Evolutionary conservation across 2,329 filamentous ascomycete species (phyloP).

Genomic region (Alternaria dauci): DNA sequence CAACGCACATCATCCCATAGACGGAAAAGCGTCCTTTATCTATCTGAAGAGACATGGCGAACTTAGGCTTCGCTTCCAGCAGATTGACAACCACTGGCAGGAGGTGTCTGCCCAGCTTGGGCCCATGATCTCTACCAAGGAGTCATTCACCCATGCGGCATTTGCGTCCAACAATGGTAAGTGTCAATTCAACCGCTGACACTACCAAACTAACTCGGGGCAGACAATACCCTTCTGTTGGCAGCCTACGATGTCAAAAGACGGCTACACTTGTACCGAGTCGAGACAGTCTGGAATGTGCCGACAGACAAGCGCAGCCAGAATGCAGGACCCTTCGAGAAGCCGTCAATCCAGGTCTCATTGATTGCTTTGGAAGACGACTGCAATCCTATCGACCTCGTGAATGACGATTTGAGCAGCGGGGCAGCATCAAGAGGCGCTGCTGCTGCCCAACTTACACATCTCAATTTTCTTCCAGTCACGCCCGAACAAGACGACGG

Average conservation of each 20-base stretch:
- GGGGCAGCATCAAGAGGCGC: conserved; percentile 34
- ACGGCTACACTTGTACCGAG: conserved; percentile 76
- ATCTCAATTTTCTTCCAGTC: conserved; percentile 76
- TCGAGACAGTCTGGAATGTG: conserved; percentile 76
- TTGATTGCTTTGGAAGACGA: conserved; percentile 41
- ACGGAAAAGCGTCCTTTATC: conserved; percentile 75
- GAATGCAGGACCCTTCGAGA: conserved; percentile 52
- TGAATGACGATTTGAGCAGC: conserved; percentile 33
- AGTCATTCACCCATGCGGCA: conserved; percentile 51
- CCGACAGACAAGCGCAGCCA: conserved; percentile 65
- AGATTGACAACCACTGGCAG: conserved; percentile 74
- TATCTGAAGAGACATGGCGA: conserved; percentile 78
- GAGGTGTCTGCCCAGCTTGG: conserved; percentile 79
- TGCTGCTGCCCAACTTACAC: conserved; percentile 64
- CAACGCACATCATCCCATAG: conserved; percentile 76
- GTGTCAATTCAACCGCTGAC: conserved; percentile 54
- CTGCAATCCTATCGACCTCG: conserved; percentile 41
- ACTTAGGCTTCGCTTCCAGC: conserved; percentile 79
- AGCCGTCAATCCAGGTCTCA: conserved; percentile 43
- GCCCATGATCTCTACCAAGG: conserved; percentile 70
- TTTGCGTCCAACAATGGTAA: conserved; percentile 72
- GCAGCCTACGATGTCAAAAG: conserved; percentile 73
- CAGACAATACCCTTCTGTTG: conserved; percentile 65
- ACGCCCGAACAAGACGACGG: conserved; percentile 69
- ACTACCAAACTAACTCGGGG: conserved; percentile 9